Percentiles rank a stretch among this genome's conserved stretches.
phyloP scores from a whole-genome alignment of 2,329 filamentous ascomycete genomes.

The Amylocarpus encephaloides region DNA sequence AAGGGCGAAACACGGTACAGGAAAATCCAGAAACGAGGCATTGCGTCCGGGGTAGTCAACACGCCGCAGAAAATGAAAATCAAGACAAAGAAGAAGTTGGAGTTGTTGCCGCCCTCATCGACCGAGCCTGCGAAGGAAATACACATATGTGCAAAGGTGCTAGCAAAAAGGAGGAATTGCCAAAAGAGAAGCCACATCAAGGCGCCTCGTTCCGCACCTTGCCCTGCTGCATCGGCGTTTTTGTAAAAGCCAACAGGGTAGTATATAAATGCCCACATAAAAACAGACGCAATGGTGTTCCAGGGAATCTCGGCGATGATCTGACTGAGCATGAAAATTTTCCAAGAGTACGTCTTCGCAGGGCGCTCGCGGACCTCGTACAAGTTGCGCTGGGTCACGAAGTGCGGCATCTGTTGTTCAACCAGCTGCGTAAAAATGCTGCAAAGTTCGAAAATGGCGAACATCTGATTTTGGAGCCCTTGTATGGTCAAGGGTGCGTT shows the following conservation, averaged over 20 bases:
- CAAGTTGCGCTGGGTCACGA: conserved; percentile 42
- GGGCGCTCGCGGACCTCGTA: conserved; percentile 66
- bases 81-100: conserved; percentile 66
- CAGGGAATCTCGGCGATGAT: conserved; percentile 79
- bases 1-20: conserved; percentile 78
- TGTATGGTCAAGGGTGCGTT: conserved; percentile 48
- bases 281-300: conserved; percentile 62
- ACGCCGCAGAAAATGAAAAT: conserved; percentile 62
- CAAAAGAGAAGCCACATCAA: conserved; percentile 73
- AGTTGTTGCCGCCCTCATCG: conserved; percentile 68
- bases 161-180: conserved; percentile 70
- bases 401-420: conserved; percentile 68
- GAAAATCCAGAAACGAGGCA: conserved; percentile 74
- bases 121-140: conserved; percentile 69
- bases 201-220: conserved; percentile 60
- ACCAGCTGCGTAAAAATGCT: conserved; percentile 60
- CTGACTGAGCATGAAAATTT: conserved; percentile 58
- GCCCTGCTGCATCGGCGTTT: conserved; percentile 56
- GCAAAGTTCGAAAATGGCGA: conserved; percentile 64
- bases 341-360: conserved; percentile 71
- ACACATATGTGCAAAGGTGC: conserved; percentile 77
- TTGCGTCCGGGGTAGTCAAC: conserved; percentile 51
- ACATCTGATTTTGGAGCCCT: conserved; percentile 64
- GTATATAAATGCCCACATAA: conserved; percentile 77
- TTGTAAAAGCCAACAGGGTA: conserved; percentile 71